Evolutionary conservation across 2,329 filamentous ascomycete genomes (phyloP).

Genomic region (Curvularia spicifera): DNA sequence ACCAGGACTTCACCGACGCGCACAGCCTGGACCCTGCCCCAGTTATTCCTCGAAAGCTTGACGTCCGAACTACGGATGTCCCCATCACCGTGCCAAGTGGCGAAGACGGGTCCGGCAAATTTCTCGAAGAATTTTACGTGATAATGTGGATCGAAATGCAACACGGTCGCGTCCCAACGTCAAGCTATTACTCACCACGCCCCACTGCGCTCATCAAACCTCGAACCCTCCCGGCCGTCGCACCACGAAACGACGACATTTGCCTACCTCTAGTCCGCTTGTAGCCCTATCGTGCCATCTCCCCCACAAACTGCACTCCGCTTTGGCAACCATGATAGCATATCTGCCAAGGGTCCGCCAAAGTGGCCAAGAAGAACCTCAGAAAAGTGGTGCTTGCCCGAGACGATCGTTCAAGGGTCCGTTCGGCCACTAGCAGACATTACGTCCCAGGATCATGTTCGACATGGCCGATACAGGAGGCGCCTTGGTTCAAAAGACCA

Average conservation of each 20-base stretch:
- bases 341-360: constrained; percentile 8
- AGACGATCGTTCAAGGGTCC: constrained; percentile 31
- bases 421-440: constrained; percentile 34
- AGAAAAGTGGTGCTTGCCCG: constrained; percentile 8
- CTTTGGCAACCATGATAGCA: constrained; percentile 19
- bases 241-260: constrained; percentile 14
- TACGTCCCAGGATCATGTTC: constrained; percentile 26
- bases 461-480: constrained; percentile 39
- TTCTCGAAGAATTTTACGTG: constrained; percentile 42
- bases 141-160: constrained; percentile 37
- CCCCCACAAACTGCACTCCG: constrained; percentile 38
- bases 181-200: constrained; percentile 39
- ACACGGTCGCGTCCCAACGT: constrained; percentile 27
- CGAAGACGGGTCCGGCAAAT: constrained; percentile 27
- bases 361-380: constrained; percentile 11
- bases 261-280: constrained; percentile 22
- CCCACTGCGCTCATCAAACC: constrained; percentile 34
- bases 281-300: constrained; percentile 26
- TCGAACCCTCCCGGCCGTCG: constrained; percentile 16
- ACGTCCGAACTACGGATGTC: constrained; percentile 17
- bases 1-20: not conserved
- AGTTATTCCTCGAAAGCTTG: not conserved
- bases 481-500: constrained; percentile 27
- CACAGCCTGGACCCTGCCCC: not conserved
- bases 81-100: constrained; percentile 29